Base-by-base conservation (phyloP, 2,329 filamentous ascomycete species). In the Exophiala viscosa region DNA sequence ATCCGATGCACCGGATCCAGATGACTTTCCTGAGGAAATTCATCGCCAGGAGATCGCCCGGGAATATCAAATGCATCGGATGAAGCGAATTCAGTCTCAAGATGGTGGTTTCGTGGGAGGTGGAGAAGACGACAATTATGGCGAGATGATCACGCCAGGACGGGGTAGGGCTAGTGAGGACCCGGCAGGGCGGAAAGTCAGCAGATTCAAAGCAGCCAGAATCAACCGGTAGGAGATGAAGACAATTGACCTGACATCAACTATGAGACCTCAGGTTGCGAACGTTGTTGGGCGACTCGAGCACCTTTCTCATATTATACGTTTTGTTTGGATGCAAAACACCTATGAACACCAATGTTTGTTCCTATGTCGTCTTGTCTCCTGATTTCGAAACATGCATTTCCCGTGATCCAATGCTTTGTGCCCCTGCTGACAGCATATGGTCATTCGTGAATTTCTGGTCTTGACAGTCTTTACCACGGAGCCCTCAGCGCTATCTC, bases 61-160 rank as follows among this genome's bases (percentile, higher is more conserved):
- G 34, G 88, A 95, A 65, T 95, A 95, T 69, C 87, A 95, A 67
- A 84, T 82, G 40, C 77, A 88, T 68, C 86, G 92, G 15, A 95
- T 91, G 66, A 82, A 81, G 64, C 85, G 95, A 70, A 90, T 96
- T 48, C 83, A 90, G 61, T 81, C 84, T 62, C 84, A 93, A 64
- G 83, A 93, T 62, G 90, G 90, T 46, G 90, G 90, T 2, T 95
- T 96, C 68, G 73, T 87, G 2, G 52, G 54, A 32, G 51, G 59
- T 15, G 55, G 55, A 34, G 82, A 90, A 61, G 82, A 87, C 54
- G 84, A 89, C 54, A 77, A 81, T 47, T 80, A 78, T 41, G 58
- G 63, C 36, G 74, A 81, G 14, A 81, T 84, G 42, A 79, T 87
- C 47, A 81, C 86, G 1, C 74, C 90, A 40, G 84, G 40, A 23